Conservation (phyloP, 2,329 filamentous ascomycete genomes). For the Aspergillus fumigatus region DNA sequence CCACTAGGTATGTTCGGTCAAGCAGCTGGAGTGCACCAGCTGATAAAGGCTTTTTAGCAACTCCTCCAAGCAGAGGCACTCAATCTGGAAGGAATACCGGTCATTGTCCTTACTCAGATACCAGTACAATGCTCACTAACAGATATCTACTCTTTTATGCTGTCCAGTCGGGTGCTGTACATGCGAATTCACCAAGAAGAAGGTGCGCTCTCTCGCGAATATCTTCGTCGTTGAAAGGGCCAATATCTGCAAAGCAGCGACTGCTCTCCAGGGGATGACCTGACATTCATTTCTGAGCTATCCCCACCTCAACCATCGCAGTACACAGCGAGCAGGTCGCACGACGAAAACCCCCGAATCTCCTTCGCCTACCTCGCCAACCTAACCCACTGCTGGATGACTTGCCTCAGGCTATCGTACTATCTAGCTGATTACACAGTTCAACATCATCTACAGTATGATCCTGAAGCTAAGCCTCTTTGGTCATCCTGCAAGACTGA, state of each 20-base stretch:
- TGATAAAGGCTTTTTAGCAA: not conserved
- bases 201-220: conserved; percentile 18
- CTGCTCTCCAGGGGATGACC: conserved; percentile 19
- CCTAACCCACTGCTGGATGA: conserved; percentile 22
- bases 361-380: conserved; percentile 24
- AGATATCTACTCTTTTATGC: conserved; percentile 17
- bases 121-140: conserved; percentile 16
- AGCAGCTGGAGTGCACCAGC: not conserved
- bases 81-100: conserved; percentile 20
- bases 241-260: not conserved
- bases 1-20: conserved; percentile 1
- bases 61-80: conserved; percentile 3
- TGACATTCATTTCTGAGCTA: conserved; percentile 22
- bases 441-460: conserved; percentile 19
- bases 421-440: conserved; percentile 21
- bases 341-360: conserved; percentile 20
- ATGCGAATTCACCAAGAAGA: conserved; percentile 17
- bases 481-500: conserved; percentile 23
- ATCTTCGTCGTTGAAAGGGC: conserved; percentile 15
- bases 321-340: conserved; percentile 12
- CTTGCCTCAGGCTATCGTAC: conserved; percentile 23
- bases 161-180: conserved; percentile 18
- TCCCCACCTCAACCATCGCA: conserved; percentile 25
- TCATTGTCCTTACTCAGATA: conserved; percentile 14
- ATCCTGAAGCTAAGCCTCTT: conserved; percentile 11